These are phyloP conservation scores for Psophocarpus tetragonolobus DNA, from an alignment of 306 rosid genomes.

Conservation along the genomic window DNA sequence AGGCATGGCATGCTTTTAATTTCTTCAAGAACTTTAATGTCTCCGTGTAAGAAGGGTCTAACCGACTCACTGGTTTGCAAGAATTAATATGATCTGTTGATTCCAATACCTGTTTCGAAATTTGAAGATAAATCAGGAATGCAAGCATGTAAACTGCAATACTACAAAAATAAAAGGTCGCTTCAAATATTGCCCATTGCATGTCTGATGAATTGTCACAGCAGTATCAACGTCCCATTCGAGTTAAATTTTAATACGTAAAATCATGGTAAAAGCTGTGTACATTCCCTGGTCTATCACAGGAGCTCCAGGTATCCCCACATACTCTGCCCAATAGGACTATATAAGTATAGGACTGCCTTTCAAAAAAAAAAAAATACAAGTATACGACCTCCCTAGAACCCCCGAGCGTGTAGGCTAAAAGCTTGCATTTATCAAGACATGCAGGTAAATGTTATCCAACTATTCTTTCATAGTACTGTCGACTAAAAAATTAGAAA, in stretches of 20 bases:
- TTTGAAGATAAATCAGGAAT: constrained; percentile 20
- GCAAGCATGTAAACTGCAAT: neutral
- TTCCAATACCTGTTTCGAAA: constrained; percentile 76
- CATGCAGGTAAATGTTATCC: neutral
- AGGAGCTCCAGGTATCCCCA: neutral
- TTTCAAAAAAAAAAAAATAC: no score
- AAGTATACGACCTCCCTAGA: no score
- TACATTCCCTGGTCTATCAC: neutral
- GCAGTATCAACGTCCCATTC: neutral
- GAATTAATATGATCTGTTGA: constrained; percentile 96
- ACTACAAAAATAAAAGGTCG: neutral
- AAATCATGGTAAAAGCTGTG: neutral
- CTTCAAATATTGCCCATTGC: neutral
- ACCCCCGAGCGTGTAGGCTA: neutral
- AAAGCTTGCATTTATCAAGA: neutral
- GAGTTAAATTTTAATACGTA: neutral
- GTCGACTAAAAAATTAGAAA: neutral
- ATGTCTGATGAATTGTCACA: neutral
- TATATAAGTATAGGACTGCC: no score
- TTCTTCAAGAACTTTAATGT: constrained; percentile 73
- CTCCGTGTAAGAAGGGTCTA: constrained; percentile 84
- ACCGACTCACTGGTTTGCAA: constrained; percentile 81
- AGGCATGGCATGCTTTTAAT: constrained; percentile 50
- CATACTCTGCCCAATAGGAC: neutral
- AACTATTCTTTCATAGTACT: neutral